phyloP scores from a whole-genome alignment of 768 basidiomycete species.

The Tulasnella sp. region DNA sequence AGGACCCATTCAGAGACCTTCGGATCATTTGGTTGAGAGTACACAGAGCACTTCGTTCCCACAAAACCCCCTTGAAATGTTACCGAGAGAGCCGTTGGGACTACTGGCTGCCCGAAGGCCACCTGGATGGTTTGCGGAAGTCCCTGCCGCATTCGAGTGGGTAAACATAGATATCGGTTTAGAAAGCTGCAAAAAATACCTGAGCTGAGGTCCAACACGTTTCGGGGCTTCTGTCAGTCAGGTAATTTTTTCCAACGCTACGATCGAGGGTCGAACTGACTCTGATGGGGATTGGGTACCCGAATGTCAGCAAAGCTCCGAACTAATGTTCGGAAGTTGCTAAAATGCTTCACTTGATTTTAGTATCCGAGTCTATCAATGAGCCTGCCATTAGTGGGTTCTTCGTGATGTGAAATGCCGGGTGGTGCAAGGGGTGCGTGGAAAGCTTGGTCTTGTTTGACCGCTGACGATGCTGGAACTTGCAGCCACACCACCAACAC shows the following conservation, averaged over 20 bases:
- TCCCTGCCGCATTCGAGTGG: constrained; percentile 52
- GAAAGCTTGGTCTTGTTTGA: constrained; percentile 8
- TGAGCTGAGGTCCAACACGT: constrained; percentile 87
- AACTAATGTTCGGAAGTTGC: background rate
- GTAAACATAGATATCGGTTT: background rate
- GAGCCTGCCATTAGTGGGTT: background rate
- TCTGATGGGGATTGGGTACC: constrained; percentile 47
- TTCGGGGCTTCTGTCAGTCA: constrained; percentile 71
- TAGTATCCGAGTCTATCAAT: constrained; percentile 44
- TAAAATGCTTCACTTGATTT: constrained; percentile 54
- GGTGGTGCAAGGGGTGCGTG: background rate
- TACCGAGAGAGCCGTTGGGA: constrained; percentile 59
- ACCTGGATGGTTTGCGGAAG: constrained; percentile 76
- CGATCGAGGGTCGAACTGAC: constrained; percentile 82
- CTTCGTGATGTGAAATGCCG: background rate
- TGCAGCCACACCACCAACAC: constrained; percentile 2
- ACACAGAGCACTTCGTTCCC: constrained; percentile 63
- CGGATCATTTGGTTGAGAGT: constrained; percentile 37
- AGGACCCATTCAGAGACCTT: constrained; percentile 53
- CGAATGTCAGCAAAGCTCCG: background rate
- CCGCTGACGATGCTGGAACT: background rate
- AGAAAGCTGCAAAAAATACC: constrained; percentile 46
- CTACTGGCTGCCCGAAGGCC: constrained; percentile 57
- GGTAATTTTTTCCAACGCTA: constrained; percentile 67
- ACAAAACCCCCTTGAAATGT: constrained; percentile 90